A percentile compares a stretch with the other conserved stretches of the same genome.
Evolutionary conservation across 2,329 filamentous ascomycete genomes (phyloP).

Genomic region (Aspergillus pseudotamarii): DNA sequence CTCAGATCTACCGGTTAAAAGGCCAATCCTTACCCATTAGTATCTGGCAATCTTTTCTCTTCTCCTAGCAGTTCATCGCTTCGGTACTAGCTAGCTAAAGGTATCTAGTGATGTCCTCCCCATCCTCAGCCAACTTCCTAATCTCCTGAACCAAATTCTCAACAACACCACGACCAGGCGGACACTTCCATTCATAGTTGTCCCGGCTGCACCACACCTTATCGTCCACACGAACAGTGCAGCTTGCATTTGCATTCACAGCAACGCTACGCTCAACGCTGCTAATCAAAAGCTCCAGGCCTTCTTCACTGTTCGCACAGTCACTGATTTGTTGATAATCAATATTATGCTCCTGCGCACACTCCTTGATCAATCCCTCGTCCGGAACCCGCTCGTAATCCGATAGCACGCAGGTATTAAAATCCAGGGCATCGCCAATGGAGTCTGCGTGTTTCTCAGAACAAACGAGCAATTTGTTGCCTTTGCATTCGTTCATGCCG

Average conservation of each 20-base stretch:
- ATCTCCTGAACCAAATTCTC: neutral
- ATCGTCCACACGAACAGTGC: neutral
- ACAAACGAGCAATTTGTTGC: no score
- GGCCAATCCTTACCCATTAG: no score
- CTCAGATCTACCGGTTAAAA: no score
- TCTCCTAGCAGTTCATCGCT: neutral
- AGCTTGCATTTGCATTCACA: neutral
- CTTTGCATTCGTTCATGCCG: no score
- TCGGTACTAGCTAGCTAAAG: neutral
- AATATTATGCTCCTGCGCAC: no score
- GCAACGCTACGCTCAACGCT: neutral
- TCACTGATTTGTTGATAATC: neutral
- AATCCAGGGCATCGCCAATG: no score
- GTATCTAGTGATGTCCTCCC: neutral
- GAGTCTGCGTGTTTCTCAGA: no score
- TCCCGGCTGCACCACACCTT: neutral
- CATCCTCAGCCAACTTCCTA: neutral
- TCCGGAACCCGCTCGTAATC: no score
- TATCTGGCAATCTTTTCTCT: no score
- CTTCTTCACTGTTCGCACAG: neutral
- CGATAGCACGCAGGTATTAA: no score
- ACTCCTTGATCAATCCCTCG: no score
- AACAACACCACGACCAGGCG: neutral
- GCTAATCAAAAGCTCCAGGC: neutral
- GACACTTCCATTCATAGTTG: neutral